Evolutionary conservation across 495 filamentous ascomycete species (phyloP), one percentile per base, ranked within the genome.

Genomic region (Pseudevernia furfuracea): DNA sequence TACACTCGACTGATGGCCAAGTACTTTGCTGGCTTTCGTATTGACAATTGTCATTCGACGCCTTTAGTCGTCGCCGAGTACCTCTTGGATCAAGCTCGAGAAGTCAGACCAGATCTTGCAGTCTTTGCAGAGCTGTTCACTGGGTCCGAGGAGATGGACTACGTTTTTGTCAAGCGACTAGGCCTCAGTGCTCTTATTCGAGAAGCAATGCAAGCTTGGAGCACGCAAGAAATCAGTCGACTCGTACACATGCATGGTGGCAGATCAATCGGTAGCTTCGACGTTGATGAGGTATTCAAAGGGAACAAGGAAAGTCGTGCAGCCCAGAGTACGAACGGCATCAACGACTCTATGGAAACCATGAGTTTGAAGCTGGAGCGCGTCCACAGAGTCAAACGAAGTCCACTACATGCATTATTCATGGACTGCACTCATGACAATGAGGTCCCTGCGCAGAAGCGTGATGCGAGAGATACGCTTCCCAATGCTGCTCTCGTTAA

Each of bases 401-500:
- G 84, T 15, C 90, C 91, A 0, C 89, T 96, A 0, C 92, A 96
- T 58, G 95, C 94, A 4, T 78, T 99, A 2, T 97, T 99, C 75
- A 96, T 96, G 91, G 95, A 99, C 71, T 99, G 95, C 73, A 99
- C 95, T 2, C 95, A 99, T 73, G 95, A 99, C 76, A 99, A 99
- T 71, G 94, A 97, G 74, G 85, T 90, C 11, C 95, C 95, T 10
- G 89, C 93, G 1, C 94, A 99, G 75, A 97, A 97, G 75, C 84
- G 95, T 30, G 93, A 96, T 73, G 93, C 90, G 30, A 83, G 90
- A 60, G 95, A 99, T 72, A 97, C 95, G 0, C 79, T 99, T 21
- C 90, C 95, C n/a, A 97, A 94, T 70, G 91, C 92, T 46, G 95
- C 95, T 23, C 80, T 99, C 15, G 92, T 97, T 28, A 85, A 84